Percentiles rank a stretch among this genome's conserved stretches.
These are phyloP conservation scores for Lichtheimia ramosa DNA, from an alignment of 371 early-diverging fungal genomes.

Conservation along the genomic window DNA sequence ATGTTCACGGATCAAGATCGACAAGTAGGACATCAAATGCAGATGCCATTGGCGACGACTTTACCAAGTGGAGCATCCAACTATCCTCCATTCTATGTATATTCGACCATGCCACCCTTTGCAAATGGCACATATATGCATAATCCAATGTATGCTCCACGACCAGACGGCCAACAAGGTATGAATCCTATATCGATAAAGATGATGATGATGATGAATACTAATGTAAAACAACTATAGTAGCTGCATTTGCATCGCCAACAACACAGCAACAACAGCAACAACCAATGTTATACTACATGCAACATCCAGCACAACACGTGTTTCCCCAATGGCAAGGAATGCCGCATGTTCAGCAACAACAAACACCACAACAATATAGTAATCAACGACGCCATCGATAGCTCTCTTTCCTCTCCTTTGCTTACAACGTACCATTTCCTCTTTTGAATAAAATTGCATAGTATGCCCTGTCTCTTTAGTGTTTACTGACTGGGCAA, in stretches of 20 bases:
- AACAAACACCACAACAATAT: neutral
- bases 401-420: neutral
- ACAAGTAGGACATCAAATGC: conserved; percentile 8
- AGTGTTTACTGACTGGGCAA: too few species aligned
- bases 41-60: too few species aligned
- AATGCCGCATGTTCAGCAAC: conserved; percentile 1
- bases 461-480: too few species aligned
- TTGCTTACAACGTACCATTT: too few species aligned
- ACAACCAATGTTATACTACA: neutral
- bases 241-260: neutral
- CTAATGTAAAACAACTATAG: neutral
- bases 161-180: conserved; percentile 10
- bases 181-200: neutral
- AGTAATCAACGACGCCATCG: conserved; percentile 9
- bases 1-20: too few species aligned
- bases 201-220: too few species aligned
- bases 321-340: conserved; percentile 11
- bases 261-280: conserved; percentile 1
- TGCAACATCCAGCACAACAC: neutral
- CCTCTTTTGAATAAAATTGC: too few species aligned
- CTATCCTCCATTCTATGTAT: too few species aligned
- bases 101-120: conserved; percentile 3
- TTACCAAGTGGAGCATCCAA: too few species aligned
- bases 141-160: conserved; percentile 1
- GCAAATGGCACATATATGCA: conserved; percentile 2